Base-by-base conservation (phyloP, 768 basidiomycete genomes). In the Mycena vitilis region DNA sequence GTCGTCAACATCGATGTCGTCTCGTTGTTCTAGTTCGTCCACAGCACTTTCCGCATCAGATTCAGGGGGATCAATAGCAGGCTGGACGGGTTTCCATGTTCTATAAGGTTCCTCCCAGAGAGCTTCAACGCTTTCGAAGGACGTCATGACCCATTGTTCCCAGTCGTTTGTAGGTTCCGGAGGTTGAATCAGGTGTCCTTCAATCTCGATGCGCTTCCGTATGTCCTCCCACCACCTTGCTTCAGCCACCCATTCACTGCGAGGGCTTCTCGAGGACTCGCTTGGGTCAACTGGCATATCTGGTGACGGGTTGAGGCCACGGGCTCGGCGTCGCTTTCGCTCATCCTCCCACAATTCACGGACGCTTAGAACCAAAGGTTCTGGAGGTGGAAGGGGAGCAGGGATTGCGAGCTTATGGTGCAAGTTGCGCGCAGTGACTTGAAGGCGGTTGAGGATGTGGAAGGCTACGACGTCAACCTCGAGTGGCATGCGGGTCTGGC, bases 261-360 rank as follows among this genome's bases (percentile, higher is more conserved):
- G 88, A 37, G 77, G 71, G 25, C 79, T 85, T 77, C 93, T 84
- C 8, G 85, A 87, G 9, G 86, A 84, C 68, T 88, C 91, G 73
- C 89, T 92, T 59, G 85, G 86, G 76, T 92, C 91, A 40, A 87
- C 78, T 16, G 95, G 93, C 63, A 95, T 82, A 49, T 87, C 87
- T 15, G 93, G 92, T 20, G 92, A 87, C 7, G 95, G 89, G 66
- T 87, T 75, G 40, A 96, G 83, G 1, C 95, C 95, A 40, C 85
- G 86, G 5, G 83, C 84, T 30, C 79, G 77, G 22, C 96, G 85
- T 11, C 95, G 88, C 13, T 84, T 84, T n/a, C 93, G 88, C 80
- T 99, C 97, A 73, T 98, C 96, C 58, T 96, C 94, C 97, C 97
- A 99, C 2, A 99, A 84, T 79, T 98, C 97, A 69, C 94, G 90